These are phyloP conservation scores for Chalaropsis ovoidea DNA, from an alignment of 2,329 filamentous ascomycete genomes.

Conservation along the genomic window DNA sequence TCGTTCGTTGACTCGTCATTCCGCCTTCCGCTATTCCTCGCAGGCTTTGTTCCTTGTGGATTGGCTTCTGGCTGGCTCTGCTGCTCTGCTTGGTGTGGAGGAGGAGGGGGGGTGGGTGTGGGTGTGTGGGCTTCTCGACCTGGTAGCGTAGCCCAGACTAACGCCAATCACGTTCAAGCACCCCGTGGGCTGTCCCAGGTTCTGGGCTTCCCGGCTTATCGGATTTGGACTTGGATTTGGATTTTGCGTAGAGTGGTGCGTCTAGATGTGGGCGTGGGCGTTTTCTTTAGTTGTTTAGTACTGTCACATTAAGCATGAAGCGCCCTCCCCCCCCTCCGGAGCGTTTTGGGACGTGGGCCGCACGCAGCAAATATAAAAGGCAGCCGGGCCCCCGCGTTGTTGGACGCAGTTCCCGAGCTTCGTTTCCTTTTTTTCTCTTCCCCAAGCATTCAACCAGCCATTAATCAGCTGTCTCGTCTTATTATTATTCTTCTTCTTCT, in stretches of 20 bases:
- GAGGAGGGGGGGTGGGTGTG: background rate
- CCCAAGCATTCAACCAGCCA: background rate
- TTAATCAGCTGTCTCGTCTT: background rate
- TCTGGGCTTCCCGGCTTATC: slow-evolving; percentile 8
- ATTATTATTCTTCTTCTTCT: slow-evolving; percentile 14
- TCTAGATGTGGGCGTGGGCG: background rate
- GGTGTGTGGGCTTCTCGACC: background rate
- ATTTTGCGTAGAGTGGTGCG: background rate
- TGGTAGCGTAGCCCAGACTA: background rate
- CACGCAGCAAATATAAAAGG: slow-evolving; percentile 11
- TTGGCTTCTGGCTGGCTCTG: too few species aligned
- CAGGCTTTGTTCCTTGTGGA: too few species aligned
- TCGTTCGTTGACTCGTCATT: background rate
- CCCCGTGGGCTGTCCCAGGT: background rate
- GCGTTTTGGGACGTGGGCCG: background rate
- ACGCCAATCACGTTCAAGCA: background rate
- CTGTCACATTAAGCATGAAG: slow-evolving; percentile 1
- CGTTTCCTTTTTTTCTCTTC: slow-evolving; percentile 4
- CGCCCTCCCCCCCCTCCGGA: background rate
- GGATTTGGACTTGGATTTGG: background rate
- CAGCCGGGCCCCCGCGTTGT: background rate
- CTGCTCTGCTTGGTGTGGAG: background rate
- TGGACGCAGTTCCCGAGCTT: background rate
- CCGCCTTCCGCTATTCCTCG: too few species aligned
- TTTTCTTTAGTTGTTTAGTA: background rate